Conservation (phyloP, 2,329 filamentous ascomycete species). For the Pseudogymnoascus sp. region DNA sequence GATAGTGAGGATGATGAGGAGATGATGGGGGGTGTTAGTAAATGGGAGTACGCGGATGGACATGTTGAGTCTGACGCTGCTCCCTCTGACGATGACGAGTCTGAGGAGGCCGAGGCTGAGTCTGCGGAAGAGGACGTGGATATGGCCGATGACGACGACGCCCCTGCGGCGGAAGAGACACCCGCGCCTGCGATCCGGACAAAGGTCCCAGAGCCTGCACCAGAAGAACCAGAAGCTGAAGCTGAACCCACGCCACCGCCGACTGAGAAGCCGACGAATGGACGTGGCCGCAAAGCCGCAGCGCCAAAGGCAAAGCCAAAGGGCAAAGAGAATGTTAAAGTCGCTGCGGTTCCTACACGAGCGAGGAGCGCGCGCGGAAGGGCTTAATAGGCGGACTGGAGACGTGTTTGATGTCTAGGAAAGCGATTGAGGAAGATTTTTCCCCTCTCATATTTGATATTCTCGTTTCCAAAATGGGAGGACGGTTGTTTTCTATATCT, state of each 20-base stretch:
- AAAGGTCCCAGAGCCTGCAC: not conserved
- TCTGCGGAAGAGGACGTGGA: conserved; percentile 26
- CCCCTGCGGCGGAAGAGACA: not conserved
- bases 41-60: conserved; percentile 34
- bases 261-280: not conserved
- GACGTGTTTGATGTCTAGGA: not conserved
- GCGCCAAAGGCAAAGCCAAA: not conserved
- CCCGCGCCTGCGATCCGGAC: not conserved
- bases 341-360: not conserved
- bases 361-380: not conserved
- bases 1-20: conserved; percentile 36
- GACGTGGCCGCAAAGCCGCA: not conserved
- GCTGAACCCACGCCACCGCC: not conserved
- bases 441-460: no score
- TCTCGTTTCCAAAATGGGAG: no score
- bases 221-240: not conserved
- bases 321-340: not conserved
- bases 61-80: conserved; percentile 27
- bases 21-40: conserved; percentile 30
- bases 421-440: not conserved
- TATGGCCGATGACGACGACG: conserved; percentile 15
- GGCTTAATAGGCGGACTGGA: not conserved
- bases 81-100: conserved; percentile 32
- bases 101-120: conserved; percentile 28
- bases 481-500: not conserved